These are phyloP conservation scores for Trichoderma pleuroti DNA, from an alignment of 2,329 filamentous ascomycete genomes.

Conservation along the genomic window DNA sequence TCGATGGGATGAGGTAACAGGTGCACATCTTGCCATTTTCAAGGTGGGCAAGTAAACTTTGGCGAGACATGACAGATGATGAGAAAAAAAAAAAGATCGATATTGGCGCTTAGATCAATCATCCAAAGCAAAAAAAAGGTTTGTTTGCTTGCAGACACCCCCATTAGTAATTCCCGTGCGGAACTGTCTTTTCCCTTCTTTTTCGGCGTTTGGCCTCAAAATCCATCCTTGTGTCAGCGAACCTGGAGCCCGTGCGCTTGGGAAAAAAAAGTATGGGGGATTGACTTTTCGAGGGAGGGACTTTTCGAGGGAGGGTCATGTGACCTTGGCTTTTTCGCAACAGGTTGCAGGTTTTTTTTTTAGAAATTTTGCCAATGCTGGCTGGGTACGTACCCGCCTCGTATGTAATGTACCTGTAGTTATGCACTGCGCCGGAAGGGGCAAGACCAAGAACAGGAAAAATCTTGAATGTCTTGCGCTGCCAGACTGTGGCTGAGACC, in stretches of 20 bases:
- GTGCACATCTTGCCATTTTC: slow-evolving; percentile 8
- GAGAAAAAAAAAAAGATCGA: neutral
- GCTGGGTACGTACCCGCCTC: neutral
- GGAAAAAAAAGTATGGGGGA: slow-evolving; percentile 6
- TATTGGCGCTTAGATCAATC: neutral
- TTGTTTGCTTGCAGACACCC: neutral
- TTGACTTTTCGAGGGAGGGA: neutral
- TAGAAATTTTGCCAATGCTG: neutral
- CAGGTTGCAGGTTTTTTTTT: neutral
- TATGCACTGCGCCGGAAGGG: neutral
- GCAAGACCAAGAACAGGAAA: neutral
- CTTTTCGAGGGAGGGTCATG: slow-evolving; percentile 4
- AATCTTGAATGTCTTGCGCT: neutral
- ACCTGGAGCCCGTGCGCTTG: neutral
- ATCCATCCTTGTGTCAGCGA: neutral
- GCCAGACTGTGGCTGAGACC: slow-evolving; percentile 16
- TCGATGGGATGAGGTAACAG: slow-evolving; percentile 4
- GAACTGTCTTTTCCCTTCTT: neutral
- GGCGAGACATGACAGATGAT: neutral
- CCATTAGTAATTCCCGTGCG: slow-evolving; percentile 1
- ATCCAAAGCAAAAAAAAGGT: neutral
- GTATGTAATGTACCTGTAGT: neutral
- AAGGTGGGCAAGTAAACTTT: neutral
- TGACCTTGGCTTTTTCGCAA: neutral
- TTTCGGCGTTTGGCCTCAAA: neutral